Conservation (phyloP, 1,284 basidiomycete species). For the Exsudoporus floridanus region DNA sequence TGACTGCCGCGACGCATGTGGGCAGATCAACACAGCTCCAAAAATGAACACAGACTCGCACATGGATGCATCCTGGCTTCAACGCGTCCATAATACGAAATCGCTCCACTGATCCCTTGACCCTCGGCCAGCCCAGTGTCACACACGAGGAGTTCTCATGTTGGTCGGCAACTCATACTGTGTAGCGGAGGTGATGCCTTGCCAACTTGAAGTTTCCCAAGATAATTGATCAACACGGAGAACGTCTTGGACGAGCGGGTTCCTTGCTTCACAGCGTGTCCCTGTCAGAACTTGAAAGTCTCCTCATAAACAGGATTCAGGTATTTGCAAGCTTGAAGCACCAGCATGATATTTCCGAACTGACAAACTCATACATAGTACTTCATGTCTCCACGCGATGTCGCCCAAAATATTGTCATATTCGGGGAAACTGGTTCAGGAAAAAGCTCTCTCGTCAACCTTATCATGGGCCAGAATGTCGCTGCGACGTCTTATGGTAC, state of each 20-base stretch:
- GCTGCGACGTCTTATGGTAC: conserved; percentile 30
- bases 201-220: background rate
- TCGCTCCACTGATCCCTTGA: background rate
- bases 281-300: conserved; percentile 1
- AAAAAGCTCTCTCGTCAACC: conserved; percentile 35
- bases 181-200: background rate
- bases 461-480: conserved; percentile 27
- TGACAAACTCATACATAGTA: conserved; percentile 10
- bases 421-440: conserved; percentile 36
- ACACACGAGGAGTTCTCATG: conserved; percentile 26
- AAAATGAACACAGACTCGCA: background rate
- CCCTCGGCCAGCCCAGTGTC: background rate
- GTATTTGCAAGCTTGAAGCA: conserved; percentile 12
- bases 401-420: conserved; percentile 28
- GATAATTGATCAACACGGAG: conserved; percentile 1
- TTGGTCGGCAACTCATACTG: conserved; percentile 1
- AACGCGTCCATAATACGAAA: background rate
- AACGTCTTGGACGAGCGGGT: background rate
- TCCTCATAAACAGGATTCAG: conserved; percentile 6
- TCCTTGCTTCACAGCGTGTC: conserved; percentile 2
- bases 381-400: conserved; percentile 16
- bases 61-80: background rate
- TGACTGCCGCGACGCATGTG: background rate
- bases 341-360: background rate
- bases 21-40: background rate